Evolutionary conservation across 768 basidiomycete genomes (phyloP).

Genomic region (Nidularia sp.): DNA sequence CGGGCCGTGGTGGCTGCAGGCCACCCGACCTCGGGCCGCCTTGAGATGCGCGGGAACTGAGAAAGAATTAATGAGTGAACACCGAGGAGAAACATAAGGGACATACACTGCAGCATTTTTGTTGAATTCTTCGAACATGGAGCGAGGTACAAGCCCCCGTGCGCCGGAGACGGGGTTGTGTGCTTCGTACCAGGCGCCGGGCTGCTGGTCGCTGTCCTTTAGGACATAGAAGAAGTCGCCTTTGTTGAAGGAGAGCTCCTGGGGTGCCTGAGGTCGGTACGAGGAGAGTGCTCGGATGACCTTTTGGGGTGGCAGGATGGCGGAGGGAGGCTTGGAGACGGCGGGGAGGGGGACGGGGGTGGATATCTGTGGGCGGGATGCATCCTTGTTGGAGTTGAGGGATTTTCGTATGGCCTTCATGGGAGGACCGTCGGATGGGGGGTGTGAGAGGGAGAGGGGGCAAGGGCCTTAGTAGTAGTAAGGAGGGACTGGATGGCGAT

Average conservation of each 20-base stretch:
- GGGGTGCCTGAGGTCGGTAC: constrained; percentile 68
- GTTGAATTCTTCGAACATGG: constrained; percentile 87
- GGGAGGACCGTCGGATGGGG: constrained; percentile 5
- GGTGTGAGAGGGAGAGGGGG: constrained; percentile 6
- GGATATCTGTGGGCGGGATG: constrained; percentile 60
- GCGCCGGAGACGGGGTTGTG: constrained; percentile 91
- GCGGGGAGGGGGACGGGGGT: constrained; percentile 64
- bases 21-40: constrained; percentile 18
- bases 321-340: constrained; percentile 64
- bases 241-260: constrained; percentile 85
- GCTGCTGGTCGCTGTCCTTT: constrained; percentile 52
- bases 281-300: constrained; percentile 82
- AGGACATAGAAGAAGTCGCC: constrained; percentile 99
- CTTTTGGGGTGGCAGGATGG: constrained; percentile 85
- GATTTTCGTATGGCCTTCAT: constrained; percentile 89
- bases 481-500: neutral
- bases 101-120: constrained; percentile 67
- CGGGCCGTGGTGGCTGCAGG: constrained; percentile 15
- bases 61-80: constrained; percentile 2
- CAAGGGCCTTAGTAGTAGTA: constrained; percentile 2
- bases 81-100: constrained; percentile 6
- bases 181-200: constrained; percentile 82
- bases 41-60: constrained; percentile 41
- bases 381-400: constrained; percentile 62
- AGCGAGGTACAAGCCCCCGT: constrained; percentile 84